phyloP scores from a whole-genome alignment of 192 early-diverging fungal species.

The Irineochytrium annulatum region DNA sequence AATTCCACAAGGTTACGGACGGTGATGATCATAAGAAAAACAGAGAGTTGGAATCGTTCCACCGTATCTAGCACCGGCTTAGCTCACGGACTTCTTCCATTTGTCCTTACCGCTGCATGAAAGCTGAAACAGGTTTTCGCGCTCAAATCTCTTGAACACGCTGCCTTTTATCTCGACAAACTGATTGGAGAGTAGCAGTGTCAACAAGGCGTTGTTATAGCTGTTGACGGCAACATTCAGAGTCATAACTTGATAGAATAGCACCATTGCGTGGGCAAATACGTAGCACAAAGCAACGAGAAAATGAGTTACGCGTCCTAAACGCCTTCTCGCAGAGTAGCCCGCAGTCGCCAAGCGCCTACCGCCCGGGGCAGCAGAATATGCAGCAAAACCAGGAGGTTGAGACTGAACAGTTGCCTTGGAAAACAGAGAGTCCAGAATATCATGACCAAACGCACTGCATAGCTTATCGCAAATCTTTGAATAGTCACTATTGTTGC shows the following conservation, averaged over 20 bases:
- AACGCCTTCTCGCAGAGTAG: conserved; percentile 20
- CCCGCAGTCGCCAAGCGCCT: no score
- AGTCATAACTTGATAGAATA: conserved; percentile 95
- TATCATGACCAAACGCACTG: conserved; percentile 90
- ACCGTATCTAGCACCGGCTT: conserved; percentile 71
- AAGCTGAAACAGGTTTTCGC: conserved; percentile 94
- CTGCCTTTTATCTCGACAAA: conserved; percentile 98
- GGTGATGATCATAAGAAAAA: conserved; percentile 87
- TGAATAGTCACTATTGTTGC: conserved; percentile 5
- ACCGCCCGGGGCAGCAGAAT: no score
- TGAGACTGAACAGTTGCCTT: conserved; percentile 57
- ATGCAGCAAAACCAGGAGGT: conserved; percentile 10
- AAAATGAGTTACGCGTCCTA: conserved; percentile 56
- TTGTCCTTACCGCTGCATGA: conserved; percentile 73
- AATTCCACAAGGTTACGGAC: conserved; percentile 88
- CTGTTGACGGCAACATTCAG: conserved; percentile 96
- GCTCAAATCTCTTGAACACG: conserved; percentile 96
- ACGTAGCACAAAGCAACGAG: conserved; percentile 80
- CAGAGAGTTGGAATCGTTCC: conserved; percentile 87
- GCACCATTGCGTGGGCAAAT: conserved; percentile 80
- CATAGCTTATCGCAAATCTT: conserved; percentile 90
- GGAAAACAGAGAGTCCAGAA: conserved; percentile 90
- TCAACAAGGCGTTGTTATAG: conserved; percentile 88
- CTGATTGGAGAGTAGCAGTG: conserved; percentile 92
- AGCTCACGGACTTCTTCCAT: conserved; percentile 6